These are phyloP conservation scores for Cordia subcordata DNA, from an alignment of 257 asterid genomes.

Conservation along the genomic window DNA sequence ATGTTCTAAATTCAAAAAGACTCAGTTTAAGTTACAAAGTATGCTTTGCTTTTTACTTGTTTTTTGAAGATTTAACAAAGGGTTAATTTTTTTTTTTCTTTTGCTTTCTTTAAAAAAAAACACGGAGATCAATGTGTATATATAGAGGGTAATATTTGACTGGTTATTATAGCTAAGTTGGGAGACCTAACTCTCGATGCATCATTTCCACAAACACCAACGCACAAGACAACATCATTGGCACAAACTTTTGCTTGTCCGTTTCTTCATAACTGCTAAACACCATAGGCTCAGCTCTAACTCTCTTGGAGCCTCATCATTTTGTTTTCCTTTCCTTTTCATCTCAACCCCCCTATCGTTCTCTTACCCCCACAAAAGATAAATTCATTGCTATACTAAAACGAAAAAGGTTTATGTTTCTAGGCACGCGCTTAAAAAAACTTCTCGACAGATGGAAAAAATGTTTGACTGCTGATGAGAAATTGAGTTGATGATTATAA, in stretches of 20 bases:
- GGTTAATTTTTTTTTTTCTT: not conserved
- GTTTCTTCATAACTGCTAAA: constrained; percentile 19
- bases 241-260: constrained; percentile 35
- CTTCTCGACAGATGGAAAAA: constrained; percentile 38
- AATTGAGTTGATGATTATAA: constrained; percentile 56
- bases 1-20: too few relatives aligned
- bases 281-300: not conserved
- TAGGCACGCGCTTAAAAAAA: constrained; percentile 38
- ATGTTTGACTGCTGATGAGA: constrained; percentile 34
- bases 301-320: constrained; percentile 32
- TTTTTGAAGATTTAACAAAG: not conserved
- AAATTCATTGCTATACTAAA: not conserved
- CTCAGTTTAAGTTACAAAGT: too few relatives aligned
- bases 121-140: not conserved
- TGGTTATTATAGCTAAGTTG: not conserved
- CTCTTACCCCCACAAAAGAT: constrained; percentile 2
- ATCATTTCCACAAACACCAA: constrained; percentile 35
- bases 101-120: too few relatives aligned
- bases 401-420: constrained; percentile 3
- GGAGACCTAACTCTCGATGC: constrained; percentile 16
- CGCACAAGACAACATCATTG: constrained; percentile 59
- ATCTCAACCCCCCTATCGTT: constrained; percentile 1
- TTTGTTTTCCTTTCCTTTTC: constrained; percentile 5
- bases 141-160: not conserved
- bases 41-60: too few relatives aligned